These are phyloP conservation scores for Micractinium conductrix DNA, from an alignment of 139 green algal species.

Conservation along the genomic window DNA sequence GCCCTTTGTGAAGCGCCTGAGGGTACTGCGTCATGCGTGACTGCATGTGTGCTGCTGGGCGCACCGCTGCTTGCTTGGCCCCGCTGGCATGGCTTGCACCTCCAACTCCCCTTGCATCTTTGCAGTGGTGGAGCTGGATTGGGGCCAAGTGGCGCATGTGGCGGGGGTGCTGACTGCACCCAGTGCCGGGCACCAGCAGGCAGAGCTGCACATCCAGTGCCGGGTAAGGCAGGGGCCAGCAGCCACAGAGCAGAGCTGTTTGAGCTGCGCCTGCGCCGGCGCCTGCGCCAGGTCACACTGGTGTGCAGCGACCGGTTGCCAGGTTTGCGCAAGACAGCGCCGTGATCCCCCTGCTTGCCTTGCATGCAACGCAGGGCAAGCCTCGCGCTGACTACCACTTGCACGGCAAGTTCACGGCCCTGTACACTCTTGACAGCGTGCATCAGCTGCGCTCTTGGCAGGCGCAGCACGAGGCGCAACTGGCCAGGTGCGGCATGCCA, in stretches of 20 bases:
- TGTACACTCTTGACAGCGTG: neutral
- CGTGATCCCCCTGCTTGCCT: neutral
- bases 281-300: neutral
- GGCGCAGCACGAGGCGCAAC: neutral
- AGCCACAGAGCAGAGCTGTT: too few relatives aligned
- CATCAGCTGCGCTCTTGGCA: neutral
- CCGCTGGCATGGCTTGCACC: neutral
- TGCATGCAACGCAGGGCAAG: neutral
- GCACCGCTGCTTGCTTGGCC: neutral
- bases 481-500: neutral
- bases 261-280: neutral
- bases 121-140: neutral
- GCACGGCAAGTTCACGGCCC: neutral
- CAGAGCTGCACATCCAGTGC: neutral
- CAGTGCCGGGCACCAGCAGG: neutral
- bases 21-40: too few relatives aligned
- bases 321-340: too few relatives aligned
- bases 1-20: too few relatives aligned
- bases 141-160: neutral
- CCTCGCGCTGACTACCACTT: neutral
- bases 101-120: neutral
- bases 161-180: neutral
- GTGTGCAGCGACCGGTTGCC: neutral
- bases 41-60: neutral
- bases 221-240: neutral